phyloP scores from a whole-genome alignment of 2,329 filamentous ascomycete genomes.

The Dichotomopilus funicola region DNA sequence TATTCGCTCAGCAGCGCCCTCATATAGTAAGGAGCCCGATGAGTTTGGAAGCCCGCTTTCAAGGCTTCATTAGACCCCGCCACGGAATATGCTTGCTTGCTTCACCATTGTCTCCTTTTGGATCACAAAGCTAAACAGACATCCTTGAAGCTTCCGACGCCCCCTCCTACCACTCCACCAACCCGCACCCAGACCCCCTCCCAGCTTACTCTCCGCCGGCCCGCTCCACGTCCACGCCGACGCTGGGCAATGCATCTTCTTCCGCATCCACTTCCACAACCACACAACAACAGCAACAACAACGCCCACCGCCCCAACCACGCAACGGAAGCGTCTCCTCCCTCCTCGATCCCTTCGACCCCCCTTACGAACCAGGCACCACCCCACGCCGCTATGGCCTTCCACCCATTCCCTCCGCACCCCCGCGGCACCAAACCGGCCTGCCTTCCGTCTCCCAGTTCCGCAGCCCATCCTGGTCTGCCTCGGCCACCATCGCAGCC shows the following conservation, averaged over 20 bases:
- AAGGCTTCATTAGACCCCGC: not conserved
- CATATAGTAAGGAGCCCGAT: conserved; percentile 48
- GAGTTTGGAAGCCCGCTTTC: not conserved
- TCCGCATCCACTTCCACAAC: too few relatives aligned
- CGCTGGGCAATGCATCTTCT: not conserved
- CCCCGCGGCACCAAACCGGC: conserved; percentile 24
- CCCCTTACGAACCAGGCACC: conserved; percentile 5
- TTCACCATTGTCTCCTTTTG: too few relatives aligned
- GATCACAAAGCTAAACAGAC: not conserved
- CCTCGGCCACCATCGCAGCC: conserved; percentile 13
- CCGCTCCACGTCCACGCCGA: not conserved
- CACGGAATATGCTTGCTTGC: not conserved
- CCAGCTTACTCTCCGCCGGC: conserved; percentile 45
- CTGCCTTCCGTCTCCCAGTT: conserved; percentile 45
- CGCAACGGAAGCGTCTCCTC: conserved; percentile 9
- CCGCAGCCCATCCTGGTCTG: conserved; percentile 54
- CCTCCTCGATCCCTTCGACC: conserved; percentile 8
- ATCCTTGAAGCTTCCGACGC: conserved; percentile 50
- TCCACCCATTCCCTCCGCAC: conserved; percentile 43
- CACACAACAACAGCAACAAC: not conserved
- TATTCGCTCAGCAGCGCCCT: conserved; percentile 60
- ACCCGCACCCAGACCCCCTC: conserved; percentile 40
- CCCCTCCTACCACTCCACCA: conserved; percentile 56
- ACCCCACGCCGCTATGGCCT: conserved; percentile 33
- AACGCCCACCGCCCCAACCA: not conserved